A percentile compares a stretch with the other conserved stretches of the same genome.
phyloP scores from a whole-genome alignment of 139 green algal genomes.

The Chlamydomonas sphaeroides region DNA sequence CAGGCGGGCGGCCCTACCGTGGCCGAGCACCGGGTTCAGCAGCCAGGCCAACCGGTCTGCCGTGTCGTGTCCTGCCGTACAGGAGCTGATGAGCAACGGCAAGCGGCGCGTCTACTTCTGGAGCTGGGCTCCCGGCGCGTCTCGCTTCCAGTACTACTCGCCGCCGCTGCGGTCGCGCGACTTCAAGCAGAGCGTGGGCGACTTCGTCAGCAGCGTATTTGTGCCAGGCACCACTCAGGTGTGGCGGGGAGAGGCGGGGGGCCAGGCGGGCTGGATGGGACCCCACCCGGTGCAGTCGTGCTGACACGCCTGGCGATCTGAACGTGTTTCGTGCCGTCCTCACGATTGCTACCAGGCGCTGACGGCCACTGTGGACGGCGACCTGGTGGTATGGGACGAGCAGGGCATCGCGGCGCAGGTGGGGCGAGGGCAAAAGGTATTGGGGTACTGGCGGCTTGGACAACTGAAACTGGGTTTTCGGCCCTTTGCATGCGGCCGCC shows the following conservation, averaged over 20 bases:
- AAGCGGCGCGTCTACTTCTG: conserved; percentile 75
- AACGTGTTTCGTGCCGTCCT: too few species aligned
- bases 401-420: conserved; percentile 67
- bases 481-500: too few species aligned
- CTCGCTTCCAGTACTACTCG: conserved; percentile 71
- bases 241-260: too few species aligned
- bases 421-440: too few species aligned
- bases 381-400: conserved; percentile 84
- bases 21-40: too few species aligned
- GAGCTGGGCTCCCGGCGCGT: conserved; percentile 33
- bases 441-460: background rate
- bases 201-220: conserved; percentile 73
- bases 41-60: too few species aligned
- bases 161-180: conserved; percentile 67
- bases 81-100: conserved; percentile 78
- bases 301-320: too few species aligned
- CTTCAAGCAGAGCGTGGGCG: conserved; percentile 77
- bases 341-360: too few species aligned
- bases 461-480: background rate
- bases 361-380: conserved; percentile 72
- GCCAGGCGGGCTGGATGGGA: too few species aligned
- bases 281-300: too few species aligned
- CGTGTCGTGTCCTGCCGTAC: too few species aligned
- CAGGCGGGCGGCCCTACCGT: too few species aligned
- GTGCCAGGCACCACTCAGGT: conserved; percentile 61